Evolutionary conservation across 768 basidiomycete species (phyloP).

Genomic region (Ramaria sp.): DNA sequence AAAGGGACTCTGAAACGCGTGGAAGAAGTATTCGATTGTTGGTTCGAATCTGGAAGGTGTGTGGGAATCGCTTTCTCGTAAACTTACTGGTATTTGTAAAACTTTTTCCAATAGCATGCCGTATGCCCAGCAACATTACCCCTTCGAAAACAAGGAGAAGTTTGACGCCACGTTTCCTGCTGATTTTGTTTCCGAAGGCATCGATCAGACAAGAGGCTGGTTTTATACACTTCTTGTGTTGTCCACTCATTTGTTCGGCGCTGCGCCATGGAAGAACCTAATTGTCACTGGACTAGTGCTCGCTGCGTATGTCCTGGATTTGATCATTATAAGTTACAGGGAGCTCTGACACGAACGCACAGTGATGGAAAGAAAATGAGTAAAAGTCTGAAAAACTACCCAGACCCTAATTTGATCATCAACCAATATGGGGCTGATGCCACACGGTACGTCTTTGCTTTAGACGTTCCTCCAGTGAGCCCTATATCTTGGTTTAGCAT

Average conservation of each 20-base stretch:
- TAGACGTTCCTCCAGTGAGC: not conserved
- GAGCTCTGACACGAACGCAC: not conserved
- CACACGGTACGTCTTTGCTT: constrained; percentile 45
- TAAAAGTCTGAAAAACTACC: constrained; percentile 94
- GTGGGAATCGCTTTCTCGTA: constrained; percentile 13
- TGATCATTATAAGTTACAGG: not conserved
- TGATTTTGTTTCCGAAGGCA: constrained; percentile 95
- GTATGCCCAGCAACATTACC: constrained; percentile 94
- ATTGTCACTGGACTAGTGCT: constrained; percentile 94
- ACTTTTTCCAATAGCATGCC: constrained; percentile 66
- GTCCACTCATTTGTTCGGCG: constrained; percentile 89
- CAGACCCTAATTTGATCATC: constrained; percentile 87
- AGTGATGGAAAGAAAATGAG: constrained; percentile 99
- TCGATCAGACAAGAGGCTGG: constrained; percentile 99
- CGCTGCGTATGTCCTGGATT: constrained; percentile 55
- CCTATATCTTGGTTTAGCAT: constrained; percentile 42
- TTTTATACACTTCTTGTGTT: constrained; percentile 97
- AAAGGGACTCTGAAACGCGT: constrained; percentile 80
- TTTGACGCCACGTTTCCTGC: constrained; percentile 87
- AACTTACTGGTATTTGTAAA: not conserved
- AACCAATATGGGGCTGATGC: constrained; percentile 93
- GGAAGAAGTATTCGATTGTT: constrained; percentile 99
- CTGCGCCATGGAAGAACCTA: constrained; percentile 95
- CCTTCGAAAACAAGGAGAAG: constrained; percentile 89
- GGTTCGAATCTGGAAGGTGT: constrained; percentile 98